Evolutionary conservation across 768 basidiomycete genomes (phyloP), one percentile per base, ranked within the genome.

Genomic region (Galerina marginata): DNA sequence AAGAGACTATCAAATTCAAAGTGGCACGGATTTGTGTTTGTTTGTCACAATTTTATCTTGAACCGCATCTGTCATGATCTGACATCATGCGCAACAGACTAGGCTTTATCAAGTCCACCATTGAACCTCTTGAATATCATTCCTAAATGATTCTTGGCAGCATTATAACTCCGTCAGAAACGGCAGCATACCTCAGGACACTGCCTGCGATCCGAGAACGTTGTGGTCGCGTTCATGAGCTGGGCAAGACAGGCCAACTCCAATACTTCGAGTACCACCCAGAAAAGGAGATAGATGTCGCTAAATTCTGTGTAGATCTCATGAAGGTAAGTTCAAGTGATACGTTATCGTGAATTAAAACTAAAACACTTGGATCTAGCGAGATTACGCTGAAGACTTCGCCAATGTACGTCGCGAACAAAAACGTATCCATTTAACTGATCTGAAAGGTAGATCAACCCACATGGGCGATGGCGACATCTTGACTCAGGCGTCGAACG

Each of bases 391-490:
- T 6, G 79, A 82, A 3, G 79, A 89, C 66, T 90, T 90, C 65
- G 76, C 77, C 39, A 77, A 81, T 47, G 93, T 88, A 73, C 65
- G 88, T 69, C 45, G 9, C 26, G 10, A 23, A 23, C 33, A 26
- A 47, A 6, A 36, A 20, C n/a, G 10, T 2, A 9, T 9, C 36
- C 15, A 15, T 5, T 14, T 6, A 6, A 7, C 42, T n/a, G 38
- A 39, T 33, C 29, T 33, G 29, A 33, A 33, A 5, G 29, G 14
- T 57, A 94, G 93, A 94, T 95, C 40, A 87, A 88, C 4, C 91
- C 93, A 12, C 93, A 95, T 67, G 91, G 94, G 12, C 85, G 95
- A 23, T 96, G 95, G 95, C 79, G 92, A 36, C 95, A 96, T 70
- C 85, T 96, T 36, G 91, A 94, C 67, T 81, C 87, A 3, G 88